Conservation (phyloP, 2,329 filamentous ascomycete species). For the Aspergillus sp. region DNA sequence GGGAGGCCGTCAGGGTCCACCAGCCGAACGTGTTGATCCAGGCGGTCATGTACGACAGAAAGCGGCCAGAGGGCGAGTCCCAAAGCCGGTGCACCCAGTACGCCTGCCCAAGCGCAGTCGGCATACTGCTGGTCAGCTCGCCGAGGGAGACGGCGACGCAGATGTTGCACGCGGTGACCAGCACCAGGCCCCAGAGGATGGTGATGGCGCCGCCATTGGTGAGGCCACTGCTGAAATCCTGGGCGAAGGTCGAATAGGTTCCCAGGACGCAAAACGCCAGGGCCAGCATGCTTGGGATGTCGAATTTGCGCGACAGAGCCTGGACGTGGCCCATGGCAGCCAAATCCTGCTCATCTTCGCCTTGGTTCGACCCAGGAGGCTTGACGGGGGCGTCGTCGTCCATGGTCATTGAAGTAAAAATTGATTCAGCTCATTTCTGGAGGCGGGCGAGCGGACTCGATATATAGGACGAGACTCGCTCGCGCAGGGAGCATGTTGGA, state of each 20-base stretch:
- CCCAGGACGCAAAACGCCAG: slow-evolving; percentile 59
- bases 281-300: slow-evolving; percentile 57
- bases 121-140: slow-evolving; percentile 66
- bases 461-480: neutral
- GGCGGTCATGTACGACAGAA: slow-evolving; percentile 57
- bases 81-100: slow-evolving; percentile 55
- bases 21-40: slow-evolving; percentile 63
- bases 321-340: slow-evolving; percentile 46
- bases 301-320: slow-evolving; percentile 50
- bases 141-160: slow-evolving; percentile 65
- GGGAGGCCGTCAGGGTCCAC: slow-evolving; percentile 58
- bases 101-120: slow-evolving; percentile 60
- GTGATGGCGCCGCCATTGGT: slow-evolving; percentile 67
- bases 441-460: neutral
- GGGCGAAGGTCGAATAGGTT: slow-evolving; percentile 60
- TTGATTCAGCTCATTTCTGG: neutral
- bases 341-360: slow-evolving; percentile 43
- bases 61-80: slow-evolving; percentile 44
- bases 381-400: neutral
- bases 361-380: neutral
- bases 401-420: neutral
- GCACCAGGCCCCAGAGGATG: slow-evolving; percentile 68
- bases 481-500: too few relatives aligned
- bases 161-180: slow-evolving; percentile 62
- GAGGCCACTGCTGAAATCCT: slow-evolving; percentile 53